Evolutionary conservation across 192 early-diverging fungal species (phyloP), one percentile per base, ranked within the genome.

Genomic region (Martensiomyces pterosporus): DNA sequence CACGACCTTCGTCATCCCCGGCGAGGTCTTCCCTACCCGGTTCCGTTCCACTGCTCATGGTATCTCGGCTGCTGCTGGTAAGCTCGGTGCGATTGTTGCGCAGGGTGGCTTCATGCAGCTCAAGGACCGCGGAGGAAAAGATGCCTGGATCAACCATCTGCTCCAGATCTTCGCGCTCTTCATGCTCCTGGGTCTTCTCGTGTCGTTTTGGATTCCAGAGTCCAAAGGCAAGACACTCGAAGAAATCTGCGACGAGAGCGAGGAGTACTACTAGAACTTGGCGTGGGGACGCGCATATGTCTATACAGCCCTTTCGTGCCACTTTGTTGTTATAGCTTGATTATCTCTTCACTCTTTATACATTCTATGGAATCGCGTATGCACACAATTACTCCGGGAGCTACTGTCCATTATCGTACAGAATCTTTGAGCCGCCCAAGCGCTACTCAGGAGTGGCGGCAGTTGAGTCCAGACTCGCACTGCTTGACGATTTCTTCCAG

Each of bases 1-100:
- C 9, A 97, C 92, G 3, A 88, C 88, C 0, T 90, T 90, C 56
- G 83, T 90, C 27, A 79, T 88, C 33, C 88, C 88, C 34, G 85
- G 84, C 42, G 88, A 90, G 56, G 77, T 82, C 14, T 90, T 86
- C 56, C 88, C 88, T 2, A 90, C 86, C 5, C 79, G 85, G 10
- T 87, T 85, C 56, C 68, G 86, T 25, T 80, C 88, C 6, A 88
- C 88, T 4, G 76, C 80, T 19, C 86, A 88, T 48, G 88, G 88
- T 50, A 88, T 90, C 37, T 84, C 85, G 7, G 88, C 88, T 12
- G 88, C 85, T 18, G 66, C 80, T 10, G 88, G 88, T 25, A 90
- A 90, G 51, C 27, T 86, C 13, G 88, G 88, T 24, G 84, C 87
- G 29, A 82, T 89, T 43, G 52, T 83, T 34, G 83, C 87, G 2